These are phyloP conservation scores for Eutrema japonicum DNA, from an alignment of 345 rosid genomes.

Conservation along the genomic window DNA sequence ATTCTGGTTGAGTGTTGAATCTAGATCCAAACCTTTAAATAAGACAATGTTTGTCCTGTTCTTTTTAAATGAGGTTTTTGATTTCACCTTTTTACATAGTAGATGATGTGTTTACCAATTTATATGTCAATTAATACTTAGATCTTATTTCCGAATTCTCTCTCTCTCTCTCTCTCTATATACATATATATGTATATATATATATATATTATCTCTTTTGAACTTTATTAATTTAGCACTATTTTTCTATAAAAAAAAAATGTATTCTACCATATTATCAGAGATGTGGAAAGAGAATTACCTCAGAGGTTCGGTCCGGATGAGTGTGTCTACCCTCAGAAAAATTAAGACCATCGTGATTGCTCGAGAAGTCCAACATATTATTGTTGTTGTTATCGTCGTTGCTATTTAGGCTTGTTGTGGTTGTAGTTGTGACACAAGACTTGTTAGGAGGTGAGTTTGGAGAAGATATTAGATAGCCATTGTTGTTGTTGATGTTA, in stretches of 20 bases:
- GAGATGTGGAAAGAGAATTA: conserved; percentile 32
- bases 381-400: conserved; percentile 43
- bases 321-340: conserved; percentile 65
- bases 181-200: too few species aligned
- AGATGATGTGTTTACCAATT: conserved; percentile 15
- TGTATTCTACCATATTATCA: neutral
- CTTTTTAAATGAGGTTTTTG: conserved; percentile 24
- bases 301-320: conserved; percentile 82
- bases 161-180: conserved; percentile 4
- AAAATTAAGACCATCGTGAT: conserved; percentile 45
- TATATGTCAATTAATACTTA: conserved; percentile 6
- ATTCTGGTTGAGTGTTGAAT: conserved; percentile 19
- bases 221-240: too few species aligned
- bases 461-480: conserved; percentile 48
- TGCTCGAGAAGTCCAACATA: conserved; percentile 74
- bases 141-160: neutral
- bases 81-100: conserved; percentile 21
- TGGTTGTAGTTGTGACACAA: conserved; percentile 59
- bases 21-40: conserved; percentile 32
- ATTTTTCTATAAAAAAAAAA: neutral
- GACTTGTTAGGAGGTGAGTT: conserved; percentile 68
- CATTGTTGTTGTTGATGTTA: conserved; percentile 48
- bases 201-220: neutral
- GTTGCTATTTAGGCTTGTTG: conserved; percentile 46
- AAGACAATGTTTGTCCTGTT: conserved; percentile 23